Evolutionary conservation across 768 basidiomycete genomes (phyloP), one percentile per base, ranked within the genome.

Genomic region (Tephrocybe sp.): DNA sequence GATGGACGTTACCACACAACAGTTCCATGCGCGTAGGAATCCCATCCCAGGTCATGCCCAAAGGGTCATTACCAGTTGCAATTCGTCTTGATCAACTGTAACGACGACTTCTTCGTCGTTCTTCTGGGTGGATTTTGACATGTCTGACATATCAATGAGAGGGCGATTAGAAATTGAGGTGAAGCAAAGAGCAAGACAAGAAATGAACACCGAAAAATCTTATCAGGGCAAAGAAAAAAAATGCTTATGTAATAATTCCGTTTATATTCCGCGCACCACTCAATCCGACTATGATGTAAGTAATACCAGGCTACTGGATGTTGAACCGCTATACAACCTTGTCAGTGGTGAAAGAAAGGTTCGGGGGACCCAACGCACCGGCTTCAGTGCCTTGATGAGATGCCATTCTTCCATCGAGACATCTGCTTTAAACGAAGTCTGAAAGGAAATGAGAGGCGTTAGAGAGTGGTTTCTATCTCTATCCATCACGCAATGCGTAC

Each of bases 321-420:
- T 63, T 62, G 51, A 71, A 70, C 19, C 64, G 60, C 69, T 71
- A 47, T 26, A 47, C 4, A 40, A 21, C 11, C 15, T 22, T 27
- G 24, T 26, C 9, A 30, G n/a, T 9, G 21, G 32, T 46, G 11
- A n/a, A 21, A n/a, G n/a, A n/a, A n/a, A n/a, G n/a, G n/a, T n/a
- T 9, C 24, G 28, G 24, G 26, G n/a, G 24, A 16, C 16, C 13
- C 27, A 11, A 70, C 84, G 55, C 65, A 90, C 91, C 26, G 80
- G 77, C 66, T 97, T 96, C 60, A 97, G 73, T 22, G 79, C 83
- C 67, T 86, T 92, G 67, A 98, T 96, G 51, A 98, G 81, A 6
- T 86, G 70, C 95, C 95, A 98, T 61, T 98, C 96, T 51, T 96
- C 91, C 50, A 80, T 87, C 24, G 87, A 79, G 19, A 94, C 92